A percentile compares a stretch with the other conserved stretches of the same genome.
Evolutionary conservation across 2,329 filamentous ascomycete species (phyloP).

Genomic region (Penicillium sp.): DNA sequence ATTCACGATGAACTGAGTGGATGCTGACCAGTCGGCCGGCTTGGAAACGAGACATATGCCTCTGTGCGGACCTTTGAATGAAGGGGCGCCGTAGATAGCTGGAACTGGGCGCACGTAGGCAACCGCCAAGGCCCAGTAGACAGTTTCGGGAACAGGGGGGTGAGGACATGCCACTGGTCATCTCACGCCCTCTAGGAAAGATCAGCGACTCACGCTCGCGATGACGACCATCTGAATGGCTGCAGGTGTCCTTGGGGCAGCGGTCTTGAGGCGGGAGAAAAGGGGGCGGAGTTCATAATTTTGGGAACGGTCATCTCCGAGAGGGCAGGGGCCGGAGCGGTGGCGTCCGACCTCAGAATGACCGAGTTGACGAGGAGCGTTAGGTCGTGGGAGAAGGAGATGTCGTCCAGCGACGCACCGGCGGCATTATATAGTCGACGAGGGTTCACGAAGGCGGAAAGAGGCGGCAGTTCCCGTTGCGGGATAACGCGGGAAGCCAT

Average conservation of each 20-base stretch:
- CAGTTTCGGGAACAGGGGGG: background rate
- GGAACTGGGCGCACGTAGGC: background rate
- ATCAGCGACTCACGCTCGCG: background rate
- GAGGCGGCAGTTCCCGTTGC: constrained; percentile 1
- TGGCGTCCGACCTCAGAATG: background rate
- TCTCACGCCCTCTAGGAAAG: background rate
- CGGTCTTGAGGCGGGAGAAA: background rate
- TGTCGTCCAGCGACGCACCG: constrained; percentile 6
- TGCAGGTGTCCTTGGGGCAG: background rate
- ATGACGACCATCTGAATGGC: background rate
- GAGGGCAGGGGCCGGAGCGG: constrained; percentile 1
- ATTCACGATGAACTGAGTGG: background rate
- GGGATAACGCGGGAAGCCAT: constrained; percentile 2
- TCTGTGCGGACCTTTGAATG: background rate
- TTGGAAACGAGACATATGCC: background rate
- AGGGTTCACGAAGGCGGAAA: constrained; percentile 1
- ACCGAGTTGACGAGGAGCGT: background rate
- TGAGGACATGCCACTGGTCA: background rate
- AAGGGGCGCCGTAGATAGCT: background rate
- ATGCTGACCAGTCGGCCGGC: background rate
- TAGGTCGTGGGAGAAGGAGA: constrained; percentile 1
- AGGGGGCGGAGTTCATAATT: background rate
- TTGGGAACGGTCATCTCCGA: constrained; percentile 5
- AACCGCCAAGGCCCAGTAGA: background rate
- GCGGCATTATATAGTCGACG: constrained; percentile 5